These are phyloP conservation scores for Phytophthora melonis DNA, from an alignment of 352 stramenopile genomes.

Conservation along the genomic window DNA sequence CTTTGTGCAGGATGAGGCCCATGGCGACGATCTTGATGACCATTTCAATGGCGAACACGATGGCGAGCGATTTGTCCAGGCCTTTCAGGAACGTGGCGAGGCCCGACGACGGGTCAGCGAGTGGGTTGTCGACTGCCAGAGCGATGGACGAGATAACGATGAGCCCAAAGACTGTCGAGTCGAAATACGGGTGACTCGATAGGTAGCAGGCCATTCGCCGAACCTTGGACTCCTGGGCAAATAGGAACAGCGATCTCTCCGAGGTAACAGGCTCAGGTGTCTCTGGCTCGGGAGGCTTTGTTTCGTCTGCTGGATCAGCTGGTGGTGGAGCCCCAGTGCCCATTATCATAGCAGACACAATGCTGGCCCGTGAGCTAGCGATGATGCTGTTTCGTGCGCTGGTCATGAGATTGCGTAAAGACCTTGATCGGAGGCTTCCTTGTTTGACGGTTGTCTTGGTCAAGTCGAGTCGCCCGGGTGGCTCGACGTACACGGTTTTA, in stretches of 20 bases:
- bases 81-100: conserved; percentile 56
- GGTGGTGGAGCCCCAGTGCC: conserved; percentile 1
- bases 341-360: conserved; percentile 22
- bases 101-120: conserved; percentile 59
- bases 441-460: not conserved
- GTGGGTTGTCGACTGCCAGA: conserved; percentile 90
- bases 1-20: conserved; percentile 73
- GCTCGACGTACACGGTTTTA: conserved; percentile 34
- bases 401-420: conserved; percentile 19
- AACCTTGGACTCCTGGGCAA: conserved; percentile 52
- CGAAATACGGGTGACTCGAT: conserved; percentile 79
- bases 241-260: conserved; percentile 59
- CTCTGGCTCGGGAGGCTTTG: conserved; percentile 1
- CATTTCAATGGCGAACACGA: conserved; percentile 92
- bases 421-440: conserved; percentile 5
- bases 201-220: conserved; percentile 53
- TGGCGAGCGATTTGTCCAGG: conserved; percentile 79
- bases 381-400: conserved; percentile 28
- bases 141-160: conserved; percentile 87
- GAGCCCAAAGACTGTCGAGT: conserved; percentile 81
- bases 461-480: conserved; percentile 11
- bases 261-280: not conserved
- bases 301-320: conserved; percentile 1
- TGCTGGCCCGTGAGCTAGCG: conserved; percentile 19
- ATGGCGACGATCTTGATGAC: conserved; percentile 90